These are phyloP conservation scores for Rosa rugosa DNA, from an alignment of 306 rosid genomes.

Conservation along the genomic window DNA sequence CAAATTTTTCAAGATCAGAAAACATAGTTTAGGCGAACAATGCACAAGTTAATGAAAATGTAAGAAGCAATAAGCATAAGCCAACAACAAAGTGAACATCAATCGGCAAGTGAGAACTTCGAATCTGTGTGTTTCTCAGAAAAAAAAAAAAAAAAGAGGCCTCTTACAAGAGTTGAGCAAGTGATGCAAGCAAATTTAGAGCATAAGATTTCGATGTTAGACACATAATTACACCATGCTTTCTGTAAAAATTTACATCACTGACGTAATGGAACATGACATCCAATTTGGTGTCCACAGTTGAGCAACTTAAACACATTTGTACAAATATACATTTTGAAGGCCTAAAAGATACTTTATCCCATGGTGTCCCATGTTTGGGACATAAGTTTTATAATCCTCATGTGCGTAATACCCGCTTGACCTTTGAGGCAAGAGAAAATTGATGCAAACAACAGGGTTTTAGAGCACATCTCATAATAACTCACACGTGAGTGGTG, in stretches of 20 bases:
- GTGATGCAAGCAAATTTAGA: background rate
- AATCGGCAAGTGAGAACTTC: background rate
- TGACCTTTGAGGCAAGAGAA: background rate
- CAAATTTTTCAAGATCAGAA: conserved; percentile 21
- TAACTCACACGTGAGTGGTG: background rate
- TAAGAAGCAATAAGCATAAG: background rate
- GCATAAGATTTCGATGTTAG: background rate
- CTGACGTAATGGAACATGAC: conserved; percentile 3
- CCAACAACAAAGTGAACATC: background rate
- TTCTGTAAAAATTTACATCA: conserved; percentile 1
- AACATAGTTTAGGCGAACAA: conserved; percentile 19
- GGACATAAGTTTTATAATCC: background rate
- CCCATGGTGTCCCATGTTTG: background rate
- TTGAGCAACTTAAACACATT: background rate
- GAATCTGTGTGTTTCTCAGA: background rate
- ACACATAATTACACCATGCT: background rate
- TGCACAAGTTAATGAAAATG: conserved; percentile 6
- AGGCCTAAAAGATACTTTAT: background rate
- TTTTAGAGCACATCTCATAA: background rate
- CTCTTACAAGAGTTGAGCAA: background rate
- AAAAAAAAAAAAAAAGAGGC: background rate
- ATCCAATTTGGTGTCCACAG: background rate
- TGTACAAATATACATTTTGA: background rate
- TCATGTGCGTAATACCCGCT: background rate
- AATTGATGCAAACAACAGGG: background rate